Base-by-base conservation (phyloP, 2,329 filamentous ascomycete species). In the Karstenula rhodostoma region DNA sequence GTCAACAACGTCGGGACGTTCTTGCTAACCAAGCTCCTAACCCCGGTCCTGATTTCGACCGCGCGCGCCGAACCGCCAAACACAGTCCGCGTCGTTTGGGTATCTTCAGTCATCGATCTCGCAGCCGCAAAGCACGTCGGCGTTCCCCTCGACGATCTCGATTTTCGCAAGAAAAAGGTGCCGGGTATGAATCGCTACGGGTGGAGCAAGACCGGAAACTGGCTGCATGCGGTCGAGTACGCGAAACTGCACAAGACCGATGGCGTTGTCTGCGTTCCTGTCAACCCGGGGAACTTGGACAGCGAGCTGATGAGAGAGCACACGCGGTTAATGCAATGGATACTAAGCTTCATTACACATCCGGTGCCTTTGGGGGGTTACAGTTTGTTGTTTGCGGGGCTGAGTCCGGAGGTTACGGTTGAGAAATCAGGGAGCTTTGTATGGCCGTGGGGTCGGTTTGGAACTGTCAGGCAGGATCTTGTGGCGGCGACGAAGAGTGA, bases 271-370 rank as follows among this genome's bases (percentile, higher is more conserved):
- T 57, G 56, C 51, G 61, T 60, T 15, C 29, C 44, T n/a, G 44
- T 74, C 22, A 79, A 80, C 64, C 80, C 79, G 0, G 80, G 80
- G 1, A 73, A 50, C n/a, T 22, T 33, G 32, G 70, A 60, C 44
- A 80, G 78, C 10, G 75, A 47, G 8, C 40, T 49, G 35, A 13
- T n/a, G 15, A 50, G 48, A 13, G 32, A 33, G 35, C 29, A n/a
- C 8, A 10, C 54, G 3, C 52, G 43, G 15, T 29, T 59, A 9
- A 13, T 61, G 15, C 50, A 27, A 19, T 33, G 22, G 35, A 40
- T 37, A 13, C 10, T 27, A 13, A 17, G 32, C 2, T 27, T 42
- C 17, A 53, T 47, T 15, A 17, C 42, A 5, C 32, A 47, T 47
- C 44, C 44, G 2, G 44, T 47, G 22, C 27, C 27, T 27, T 17